phyloP scores from a whole-genome alignment of 495 filamentous ascomycete genomes.

The Penicillium cataractarum region DNA sequence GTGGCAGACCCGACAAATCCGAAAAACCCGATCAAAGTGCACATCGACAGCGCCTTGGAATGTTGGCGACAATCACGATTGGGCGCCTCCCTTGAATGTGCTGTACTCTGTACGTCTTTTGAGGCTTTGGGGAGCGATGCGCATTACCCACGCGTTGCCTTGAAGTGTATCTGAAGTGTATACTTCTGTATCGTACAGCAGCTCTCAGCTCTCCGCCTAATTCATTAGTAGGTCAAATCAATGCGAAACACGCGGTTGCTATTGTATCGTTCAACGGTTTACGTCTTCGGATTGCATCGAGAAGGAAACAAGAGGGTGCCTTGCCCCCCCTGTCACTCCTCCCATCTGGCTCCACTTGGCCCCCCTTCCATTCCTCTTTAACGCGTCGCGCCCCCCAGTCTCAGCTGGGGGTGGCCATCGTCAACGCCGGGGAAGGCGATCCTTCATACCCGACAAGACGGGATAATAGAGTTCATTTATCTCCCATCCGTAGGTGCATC shows the following conservation, averaged over 20 bases:
- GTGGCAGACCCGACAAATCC: slow-evolving; percentile 2
- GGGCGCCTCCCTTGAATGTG: background rate
- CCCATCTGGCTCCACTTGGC: background rate
- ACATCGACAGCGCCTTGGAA: background rate
- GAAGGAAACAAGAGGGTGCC: background rate
- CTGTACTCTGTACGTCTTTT: slow-evolving; percentile 16
- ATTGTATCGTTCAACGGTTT: slow-evolving; percentile 18
- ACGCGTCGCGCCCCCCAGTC: slow-evolving; percentile 2
- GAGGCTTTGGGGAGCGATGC: background rate
- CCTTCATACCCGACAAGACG: slow-evolving; percentile 12
- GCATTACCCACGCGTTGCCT: background rate
- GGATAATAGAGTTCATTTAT: slow-evolving; percentile 14
- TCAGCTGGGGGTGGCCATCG: background rate
- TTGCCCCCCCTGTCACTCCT: background rate
- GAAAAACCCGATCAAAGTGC: background rate
- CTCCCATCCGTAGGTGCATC: background rate
- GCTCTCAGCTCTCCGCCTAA: no score
- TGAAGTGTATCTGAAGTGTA: background rate
- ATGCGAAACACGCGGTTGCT: slow-evolving; percentile 25
- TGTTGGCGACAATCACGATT: slow-evolving; percentile 11
- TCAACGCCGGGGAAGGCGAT: slow-evolving; percentile 22
- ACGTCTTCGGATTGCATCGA: background rate
- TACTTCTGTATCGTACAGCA: no score
- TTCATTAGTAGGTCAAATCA: no score
- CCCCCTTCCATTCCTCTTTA: background rate